Percentiles rank a stretch among this genome's conserved stretches.
Evolutionary conservation across 306 rosid species (phyloP).

Genomic region (Cucumis melo): DNA sequence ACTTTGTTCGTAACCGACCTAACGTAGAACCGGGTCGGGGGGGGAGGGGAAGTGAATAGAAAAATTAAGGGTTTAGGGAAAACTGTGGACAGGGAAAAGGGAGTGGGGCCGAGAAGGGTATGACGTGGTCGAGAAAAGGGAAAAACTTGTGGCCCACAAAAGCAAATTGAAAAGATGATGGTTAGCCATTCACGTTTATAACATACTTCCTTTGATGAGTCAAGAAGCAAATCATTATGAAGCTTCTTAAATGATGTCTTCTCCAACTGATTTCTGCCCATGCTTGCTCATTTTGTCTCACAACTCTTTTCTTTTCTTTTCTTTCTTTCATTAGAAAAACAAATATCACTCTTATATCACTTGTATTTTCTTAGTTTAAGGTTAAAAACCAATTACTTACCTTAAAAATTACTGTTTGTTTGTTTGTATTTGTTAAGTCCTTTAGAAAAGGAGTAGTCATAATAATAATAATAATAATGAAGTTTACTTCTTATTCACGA

Average conservation of each 20-base stretch:
- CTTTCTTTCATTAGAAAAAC: neutral
- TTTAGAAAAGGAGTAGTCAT: no score
- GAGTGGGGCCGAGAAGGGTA: slow-evolving; percentile 21
- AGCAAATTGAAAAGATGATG: slow-evolving; percentile 56
- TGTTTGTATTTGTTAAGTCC: no score
- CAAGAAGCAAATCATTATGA: slow-evolving; percentile 46
- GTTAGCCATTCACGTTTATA: slow-evolving; percentile 71
- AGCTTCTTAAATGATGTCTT: slow-evolving; percentile 44
- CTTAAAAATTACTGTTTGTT: no score
- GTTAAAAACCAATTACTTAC: no score
- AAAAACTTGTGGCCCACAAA: slow-evolving; percentile 33
- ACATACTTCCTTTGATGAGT: slow-evolving; percentile 44
- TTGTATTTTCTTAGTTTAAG: neutral
- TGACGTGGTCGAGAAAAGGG: slow-evolving; percentile 8
- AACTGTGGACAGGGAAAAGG: neutral
- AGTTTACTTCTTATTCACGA: neutral
- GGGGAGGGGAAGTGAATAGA: no score
- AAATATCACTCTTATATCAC: neutral
- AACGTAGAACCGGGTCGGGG: no score
- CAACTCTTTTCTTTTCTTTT: slow-evolving; percentile 6
- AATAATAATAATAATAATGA: no score
- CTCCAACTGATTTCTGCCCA: slow-evolving; percentile 35
- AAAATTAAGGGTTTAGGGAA: neutral
- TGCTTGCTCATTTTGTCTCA: slow-evolving; percentile 41
- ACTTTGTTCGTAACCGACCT: no score